Percentiles rank a stretch among this genome's conserved stretches.
phyloP scores from a whole-genome alignment of 1,284 basidiomycete genomes.

The Agaricales sp. region DNA sequence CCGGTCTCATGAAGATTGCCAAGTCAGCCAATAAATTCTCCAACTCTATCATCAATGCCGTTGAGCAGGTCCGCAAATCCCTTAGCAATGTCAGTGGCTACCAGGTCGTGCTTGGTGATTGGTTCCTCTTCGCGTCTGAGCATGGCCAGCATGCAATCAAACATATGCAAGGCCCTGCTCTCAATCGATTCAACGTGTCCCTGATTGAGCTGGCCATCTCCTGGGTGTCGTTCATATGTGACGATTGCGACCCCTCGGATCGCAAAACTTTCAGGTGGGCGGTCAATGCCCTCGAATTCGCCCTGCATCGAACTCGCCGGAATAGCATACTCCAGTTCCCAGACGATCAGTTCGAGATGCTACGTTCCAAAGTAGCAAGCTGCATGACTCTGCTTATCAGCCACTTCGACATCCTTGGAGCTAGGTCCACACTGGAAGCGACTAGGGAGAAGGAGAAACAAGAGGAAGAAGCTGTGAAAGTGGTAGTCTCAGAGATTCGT shows the following conservation, averaged over 20 bases:
- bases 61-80: conserved; percentile 70
- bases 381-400: conserved; percentile 96
- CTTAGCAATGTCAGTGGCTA: conserved; percentile 54
- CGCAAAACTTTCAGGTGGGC: conserved; percentile 98
- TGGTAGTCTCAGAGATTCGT: conserved; percentile 10
- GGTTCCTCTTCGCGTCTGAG: conserved; percentile 95
- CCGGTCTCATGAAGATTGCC: conserved; percentile 85
- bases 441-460: conserved; percentile 80
- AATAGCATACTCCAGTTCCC: conserved; percentile 88
- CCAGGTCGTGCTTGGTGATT: conserved; percentile 89
- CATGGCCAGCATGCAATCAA: conserved; percentile 84
- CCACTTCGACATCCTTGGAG: conserved; percentile 97
- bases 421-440: conserved; percentile 83
- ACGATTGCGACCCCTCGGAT: conserved; percentile 95
- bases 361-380: conserved; percentile 87
- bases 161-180: conserved; percentile 70
- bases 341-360: conserved; percentile 80
- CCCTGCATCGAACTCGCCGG: conserved; percentile 81
- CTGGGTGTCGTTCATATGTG: conserved; percentile 98
- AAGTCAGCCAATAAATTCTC: conserved; percentile 85
- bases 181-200: conserved; percentile 72
- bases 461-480: conserved; percentile 53
- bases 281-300: conserved; percentile 92
- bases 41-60: conserved; percentile 88
- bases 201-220: conserved; percentile 86